These are phyloP conservation scores for Sporopachydermia cereana DNA, from an alignment of 1,139 yeast genomes.

Conservation along the genomic window DNA sequence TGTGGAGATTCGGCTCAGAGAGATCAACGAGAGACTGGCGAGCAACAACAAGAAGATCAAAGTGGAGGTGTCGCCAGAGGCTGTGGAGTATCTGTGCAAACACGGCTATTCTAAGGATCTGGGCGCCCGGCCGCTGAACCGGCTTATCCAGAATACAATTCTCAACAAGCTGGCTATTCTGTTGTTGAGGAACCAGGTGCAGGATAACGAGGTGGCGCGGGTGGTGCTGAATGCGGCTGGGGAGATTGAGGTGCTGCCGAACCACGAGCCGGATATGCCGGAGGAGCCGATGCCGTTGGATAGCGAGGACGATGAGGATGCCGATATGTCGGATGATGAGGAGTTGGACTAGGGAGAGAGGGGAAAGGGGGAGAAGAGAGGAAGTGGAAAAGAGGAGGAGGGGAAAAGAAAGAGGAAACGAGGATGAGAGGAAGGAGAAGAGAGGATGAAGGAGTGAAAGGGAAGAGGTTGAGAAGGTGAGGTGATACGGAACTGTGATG, in stretches of 20 bases:
- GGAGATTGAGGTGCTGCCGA: conserved; percentile 66
- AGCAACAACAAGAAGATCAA: conserved; percentile 68
- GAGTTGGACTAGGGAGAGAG: conserved; percentile 26
- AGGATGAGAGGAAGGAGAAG: conserved; percentile 17
- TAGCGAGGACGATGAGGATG: conserved; percentile 42
- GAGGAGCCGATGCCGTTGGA: conserved; percentile 46
- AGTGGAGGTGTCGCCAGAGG: conserved; percentile 58
- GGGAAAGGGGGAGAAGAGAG: background rate
- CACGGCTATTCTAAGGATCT: conserved; percentile 87
- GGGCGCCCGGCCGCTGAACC: conserved; percentile 96
- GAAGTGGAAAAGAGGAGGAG: background rate
- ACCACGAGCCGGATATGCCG: conserved; percentile 51
- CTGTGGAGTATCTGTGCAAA: conserved; percentile 68
- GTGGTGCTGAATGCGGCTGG: conserved; percentile 38
- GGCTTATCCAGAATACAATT: conserved; percentile 80
- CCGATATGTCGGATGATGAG: conserved; percentile 45
- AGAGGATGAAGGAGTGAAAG: too few relatives aligned
- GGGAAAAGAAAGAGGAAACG: conserved; percentile 8
- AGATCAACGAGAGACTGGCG: conserved; percentile 76
- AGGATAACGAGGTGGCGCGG: conserved; percentile 73
- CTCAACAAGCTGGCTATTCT: conserved; percentile 83
- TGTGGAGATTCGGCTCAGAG: conserved; percentile 71
- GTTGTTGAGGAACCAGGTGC: conserved; percentile 74
- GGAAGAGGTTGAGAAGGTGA: too few relatives aligned
- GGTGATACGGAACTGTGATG: too few relatives aligned